phyloP scores from a whole-genome alignment of 441 rosid species.

The Bocquillonia castaneifolia region DNA sequence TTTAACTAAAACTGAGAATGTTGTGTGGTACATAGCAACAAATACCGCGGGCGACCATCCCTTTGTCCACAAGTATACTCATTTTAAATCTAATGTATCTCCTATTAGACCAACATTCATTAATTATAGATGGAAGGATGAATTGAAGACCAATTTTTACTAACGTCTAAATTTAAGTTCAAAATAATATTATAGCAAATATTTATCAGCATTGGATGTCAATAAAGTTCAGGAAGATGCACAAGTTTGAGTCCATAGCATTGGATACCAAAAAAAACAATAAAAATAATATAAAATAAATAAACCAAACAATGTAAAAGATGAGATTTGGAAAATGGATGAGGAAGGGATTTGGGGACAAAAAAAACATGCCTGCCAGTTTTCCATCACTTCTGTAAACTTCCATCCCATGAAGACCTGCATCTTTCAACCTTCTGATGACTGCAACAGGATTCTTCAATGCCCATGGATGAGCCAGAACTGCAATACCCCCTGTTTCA shows the following conservation, averaged over 20 bases:
- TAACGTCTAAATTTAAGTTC: not conserved
- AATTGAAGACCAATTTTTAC: not conserved
- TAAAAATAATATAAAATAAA: not conserved
- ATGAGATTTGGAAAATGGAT: not conserved
- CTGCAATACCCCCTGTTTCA: constrained; percentile 85
- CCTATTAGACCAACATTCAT: not conserved
- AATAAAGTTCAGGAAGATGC: not conserved
- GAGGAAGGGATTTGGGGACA: not conserved
- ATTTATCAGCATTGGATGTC: not conserved
- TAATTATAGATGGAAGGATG: not conserved
- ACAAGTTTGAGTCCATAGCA: not conserved
- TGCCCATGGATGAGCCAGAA: constrained; percentile 99
- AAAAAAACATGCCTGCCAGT: constrained; percentile 45
- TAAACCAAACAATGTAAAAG: not conserved
- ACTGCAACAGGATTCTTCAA: constrained; percentile 65
- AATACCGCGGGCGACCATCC: not conserved
- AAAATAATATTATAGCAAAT: not conserved
- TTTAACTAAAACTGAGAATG: not conserved
- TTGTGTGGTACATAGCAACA: not conserved
- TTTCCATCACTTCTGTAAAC: constrained; percentile 83
- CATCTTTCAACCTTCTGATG: constrained; percentile 59
- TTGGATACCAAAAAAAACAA: not conserved
- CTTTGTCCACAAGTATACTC: too few species aligned
- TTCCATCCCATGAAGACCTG: constrained; percentile 88
- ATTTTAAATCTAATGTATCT: not conserved